Evolutionary conservation across 371 early-diverging fungal genomes (phyloP).

Genomic region (Haplosporangium sp.): DNA sequence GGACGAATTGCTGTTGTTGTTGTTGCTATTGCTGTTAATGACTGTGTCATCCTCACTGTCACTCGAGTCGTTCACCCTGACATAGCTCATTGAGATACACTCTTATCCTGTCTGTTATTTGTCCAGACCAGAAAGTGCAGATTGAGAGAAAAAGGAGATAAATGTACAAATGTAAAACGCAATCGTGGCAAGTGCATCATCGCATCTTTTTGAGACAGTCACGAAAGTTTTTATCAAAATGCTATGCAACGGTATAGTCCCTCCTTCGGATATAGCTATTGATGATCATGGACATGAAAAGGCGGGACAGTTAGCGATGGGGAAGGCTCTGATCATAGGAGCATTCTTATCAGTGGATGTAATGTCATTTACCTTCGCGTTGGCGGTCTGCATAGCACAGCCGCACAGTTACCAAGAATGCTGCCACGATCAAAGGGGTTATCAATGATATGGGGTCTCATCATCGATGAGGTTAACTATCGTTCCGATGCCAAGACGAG

Average conservation of each 20-base stretch:
- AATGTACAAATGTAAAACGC: too few relatives aligned
- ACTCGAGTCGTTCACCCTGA: slow-evolving; percentile 31
- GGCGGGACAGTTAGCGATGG: too few relatives aligned
- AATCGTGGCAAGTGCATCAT: too few relatives aligned
- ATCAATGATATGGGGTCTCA: slow-evolving; percentile 57
- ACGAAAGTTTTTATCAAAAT: too few relatives aligned
- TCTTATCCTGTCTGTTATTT: background rate
- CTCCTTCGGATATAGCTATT: slow-evolving; percentile 46
- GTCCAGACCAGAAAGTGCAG: background rate
- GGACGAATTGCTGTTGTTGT: background rate
- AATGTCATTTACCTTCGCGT: slow-evolving; percentile 61
- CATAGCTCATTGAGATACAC: slow-evolving; percentile 36
- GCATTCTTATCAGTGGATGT: background rate
- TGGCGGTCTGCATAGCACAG: slow-evolving; percentile 68
- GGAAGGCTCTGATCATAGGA: too few relatives aligned
- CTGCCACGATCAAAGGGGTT: slow-evolving; percentile 66
- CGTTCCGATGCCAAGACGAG: background rate
- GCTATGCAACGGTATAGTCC: slow-evolving; percentile 32
- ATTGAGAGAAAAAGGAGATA: too few relatives aligned
- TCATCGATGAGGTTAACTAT: slow-evolving; percentile 62
- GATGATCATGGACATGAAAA: too few relatives aligned
- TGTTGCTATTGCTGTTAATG: too few relatives aligned
- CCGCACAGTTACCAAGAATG: slow-evolving; percentile 61
- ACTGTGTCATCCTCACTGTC: slow-evolving; percentile 45
- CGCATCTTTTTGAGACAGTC: too few relatives aligned